A percentile compares a stretch with the other conserved stretches of the same genome.
Evolutionary conservation across 2,329 filamentous ascomycete genomes (phyloP).

Genomic region (Sphaceloma murrayae): DNA sequence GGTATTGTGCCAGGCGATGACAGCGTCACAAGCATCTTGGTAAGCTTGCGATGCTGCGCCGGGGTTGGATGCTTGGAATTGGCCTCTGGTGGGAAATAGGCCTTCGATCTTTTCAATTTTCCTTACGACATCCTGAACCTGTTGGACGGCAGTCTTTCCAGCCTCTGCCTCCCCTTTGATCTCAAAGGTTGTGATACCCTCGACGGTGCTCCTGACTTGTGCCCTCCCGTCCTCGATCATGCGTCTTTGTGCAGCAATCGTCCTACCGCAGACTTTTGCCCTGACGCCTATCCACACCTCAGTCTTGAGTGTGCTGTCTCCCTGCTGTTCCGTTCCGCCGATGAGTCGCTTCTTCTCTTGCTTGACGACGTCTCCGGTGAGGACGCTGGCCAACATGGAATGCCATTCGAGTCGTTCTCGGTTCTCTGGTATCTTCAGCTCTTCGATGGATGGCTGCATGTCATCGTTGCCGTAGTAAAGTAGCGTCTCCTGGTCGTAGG

Average conservation of each 20-base stretch:
- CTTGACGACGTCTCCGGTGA: constrained; percentile 92
- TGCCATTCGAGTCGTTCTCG: constrained; percentile 94
- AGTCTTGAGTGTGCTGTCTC: constrained; percentile 56
- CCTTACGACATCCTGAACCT: constrained; percentile 79
- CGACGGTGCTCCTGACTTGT: constrained; percentile 63
- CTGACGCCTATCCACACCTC: constrained; percentile 82
- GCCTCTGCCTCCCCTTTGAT: constrained; percentile 90
- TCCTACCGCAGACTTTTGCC: constrained; percentile 73
- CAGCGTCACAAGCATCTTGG: constrained; percentile 72
- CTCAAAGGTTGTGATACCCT: constrained; percentile 85
- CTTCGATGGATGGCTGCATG: constrained; percentile 77
- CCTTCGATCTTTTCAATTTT: constrained; percentile 85
- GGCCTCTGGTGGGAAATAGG: constrained; percentile 70
- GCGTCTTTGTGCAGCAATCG: constrained; percentile 72
- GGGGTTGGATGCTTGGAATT: constrained; percentile 66
- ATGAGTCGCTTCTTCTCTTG: constrained; percentile 96
- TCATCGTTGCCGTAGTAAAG: constrained; percentile 89
- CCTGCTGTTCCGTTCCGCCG: constrained; percentile 65
- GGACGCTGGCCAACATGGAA: constrained; percentile 88
- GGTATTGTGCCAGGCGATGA: constrained; percentile 95
- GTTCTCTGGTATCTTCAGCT: constrained; percentile 78
- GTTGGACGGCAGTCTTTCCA: constrained; percentile 75
- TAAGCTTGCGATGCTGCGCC: constrained; percentile 68
- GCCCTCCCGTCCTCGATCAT: constrained; percentile 77
- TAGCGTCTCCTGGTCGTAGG: constrained; percentile 83